Evolutionary conservation across 768 basidiomycete species (phyloP).

Genomic region (Calocera cornea): DNA sequence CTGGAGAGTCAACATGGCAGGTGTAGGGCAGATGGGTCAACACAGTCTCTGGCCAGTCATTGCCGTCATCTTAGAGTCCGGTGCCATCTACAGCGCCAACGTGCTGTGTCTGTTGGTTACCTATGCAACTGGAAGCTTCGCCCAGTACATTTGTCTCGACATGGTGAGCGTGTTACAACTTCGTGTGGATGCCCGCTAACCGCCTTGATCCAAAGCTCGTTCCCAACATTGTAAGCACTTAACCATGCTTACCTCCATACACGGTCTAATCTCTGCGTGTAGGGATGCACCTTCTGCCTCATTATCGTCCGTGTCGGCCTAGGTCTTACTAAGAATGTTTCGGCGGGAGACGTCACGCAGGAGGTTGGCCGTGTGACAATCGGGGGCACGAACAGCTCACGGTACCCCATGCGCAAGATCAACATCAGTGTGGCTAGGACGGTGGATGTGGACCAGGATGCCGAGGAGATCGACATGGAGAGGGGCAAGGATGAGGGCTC

Average conservation of each 20-base stretch:
- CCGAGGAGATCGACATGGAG: background rate
- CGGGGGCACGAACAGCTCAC: background rate
- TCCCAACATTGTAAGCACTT: slow-evolving; percentile 27
- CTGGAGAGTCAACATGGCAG: slow-evolving; percentile 23
- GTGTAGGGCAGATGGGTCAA: slow-evolving; percentile 8
- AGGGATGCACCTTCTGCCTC: slow-evolving; percentile 30
- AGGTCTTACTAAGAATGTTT: slow-evolving; percentile 18
- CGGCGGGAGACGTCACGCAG: slow-evolving; percentile 15
- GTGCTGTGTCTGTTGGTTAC: slow-evolving; percentile 24
- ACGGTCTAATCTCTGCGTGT: background rate
- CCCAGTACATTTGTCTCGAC: slow-evolving; percentile 29
- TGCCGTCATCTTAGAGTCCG: slow-evolving; percentile 28
- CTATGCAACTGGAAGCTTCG: slow-evolving; percentile 25
- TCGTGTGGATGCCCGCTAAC: too few species aligned
- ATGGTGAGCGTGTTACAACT: slow-evolving; percentile 22
- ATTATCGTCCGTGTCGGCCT: slow-evolving; percentile 31
- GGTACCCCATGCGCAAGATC: slow-evolving; percentile 1
- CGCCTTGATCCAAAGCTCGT: too few species aligned
- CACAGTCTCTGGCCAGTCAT: slow-evolving; percentile 24
- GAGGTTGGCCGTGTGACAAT: background rate
- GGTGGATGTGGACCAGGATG: background rate
- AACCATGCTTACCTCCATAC: background rate
- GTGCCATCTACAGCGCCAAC: slow-evolving; percentile 27
- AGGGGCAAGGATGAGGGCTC: background rate
- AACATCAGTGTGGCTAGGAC: background rate